Conservation (phyloP, 2,329 filamentous ascomycete genomes). For the Colletotrichum euphorbiae region DNA sequence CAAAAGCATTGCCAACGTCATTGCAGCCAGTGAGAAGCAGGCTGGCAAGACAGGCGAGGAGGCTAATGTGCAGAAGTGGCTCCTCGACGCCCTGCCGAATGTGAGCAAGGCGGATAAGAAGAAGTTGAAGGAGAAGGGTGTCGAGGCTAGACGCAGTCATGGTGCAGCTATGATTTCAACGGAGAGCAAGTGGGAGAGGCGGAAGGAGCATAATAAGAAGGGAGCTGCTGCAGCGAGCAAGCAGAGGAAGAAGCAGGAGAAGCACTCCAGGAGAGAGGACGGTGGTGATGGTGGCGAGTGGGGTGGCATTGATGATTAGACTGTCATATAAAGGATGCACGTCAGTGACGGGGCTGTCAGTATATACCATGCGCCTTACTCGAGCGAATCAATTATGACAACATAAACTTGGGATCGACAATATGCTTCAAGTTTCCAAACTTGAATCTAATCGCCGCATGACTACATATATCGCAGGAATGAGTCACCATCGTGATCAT, state of each 20-base stretch:
- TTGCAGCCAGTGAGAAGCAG: constrained; percentile 83
- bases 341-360: too few species aligned
- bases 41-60: constrained; percentile 64
- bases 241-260: constrained; percentile 58
- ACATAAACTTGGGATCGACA: too few species aligned
- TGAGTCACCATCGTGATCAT: too few species aligned
- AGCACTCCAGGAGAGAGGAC: constrained; percentile 42
- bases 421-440: too few species aligned
- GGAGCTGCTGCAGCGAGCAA: constrained; percentile 73
- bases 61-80: constrained; percentile 81
- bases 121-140: constrained; percentile 82
- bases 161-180: constrained; percentile 79
- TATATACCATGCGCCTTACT: neutral
- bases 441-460: too few species aligned
- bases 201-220: constrained; percentile 73
- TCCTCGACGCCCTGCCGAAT: constrained; percentile 87
- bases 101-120: constrained; percentile 87
- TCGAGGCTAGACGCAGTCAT: constrained; percentile 73
- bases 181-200: constrained; percentile 80
- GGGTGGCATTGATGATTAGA: constrained; percentile 61
- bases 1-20: constrained; percentile 93
- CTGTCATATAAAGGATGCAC: neutral
- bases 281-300: constrained; percentile 54
- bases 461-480: too few species aligned
- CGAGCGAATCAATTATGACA: too few species aligned